Conservation (phyloP, 2,329 filamentous ascomycete species). For the Sporothrix dimorphospora region DNA sequence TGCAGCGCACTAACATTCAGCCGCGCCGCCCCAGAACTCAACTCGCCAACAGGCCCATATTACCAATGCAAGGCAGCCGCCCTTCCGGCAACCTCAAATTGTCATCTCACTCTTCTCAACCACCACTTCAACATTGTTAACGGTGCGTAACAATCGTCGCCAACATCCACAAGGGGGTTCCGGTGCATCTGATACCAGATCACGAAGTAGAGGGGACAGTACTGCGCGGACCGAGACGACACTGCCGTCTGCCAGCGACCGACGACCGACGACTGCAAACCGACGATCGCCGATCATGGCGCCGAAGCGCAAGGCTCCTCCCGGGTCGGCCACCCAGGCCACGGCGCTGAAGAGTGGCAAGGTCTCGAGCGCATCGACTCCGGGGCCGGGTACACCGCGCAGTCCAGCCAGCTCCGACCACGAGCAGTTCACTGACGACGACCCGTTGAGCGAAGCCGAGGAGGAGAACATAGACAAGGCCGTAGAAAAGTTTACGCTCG, state of each 20-base stretch:
- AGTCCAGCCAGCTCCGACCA: constrained; percentile 59
- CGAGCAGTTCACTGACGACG: constrained; percentile 57
- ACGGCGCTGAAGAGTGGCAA: constrained; percentile 57
- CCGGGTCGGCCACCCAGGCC: constrained; percentile 46
- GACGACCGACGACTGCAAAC: neutral
- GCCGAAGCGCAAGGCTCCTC: constrained; percentile 68
- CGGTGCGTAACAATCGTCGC: neutral
- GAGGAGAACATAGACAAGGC: constrained; percentile 61
- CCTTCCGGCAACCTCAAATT: neutral
- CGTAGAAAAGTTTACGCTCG: constrained; percentile 63
- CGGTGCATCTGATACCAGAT: neutral
- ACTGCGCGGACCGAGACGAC: neutral
- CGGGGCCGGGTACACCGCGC: constrained; percentile 62
- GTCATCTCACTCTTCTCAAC: neutral
- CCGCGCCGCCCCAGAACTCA: constrained; percentile 9
- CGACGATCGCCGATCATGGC: constrained; percentile 56
- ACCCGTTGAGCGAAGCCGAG: constrained; percentile 54
- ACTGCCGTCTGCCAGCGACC: neutral
- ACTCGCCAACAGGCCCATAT: neutral
- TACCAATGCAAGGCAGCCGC: neutral
- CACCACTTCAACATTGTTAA: constrained; percentile 1
- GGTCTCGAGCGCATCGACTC: constrained; percentile 61
- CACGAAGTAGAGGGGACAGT: neutral
- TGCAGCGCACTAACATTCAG: constrained; percentile 21
- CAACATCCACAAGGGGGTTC: neutral